Conservation (phyloP, 257 asterid genomes). For the Solanum rostratum region DNA sequence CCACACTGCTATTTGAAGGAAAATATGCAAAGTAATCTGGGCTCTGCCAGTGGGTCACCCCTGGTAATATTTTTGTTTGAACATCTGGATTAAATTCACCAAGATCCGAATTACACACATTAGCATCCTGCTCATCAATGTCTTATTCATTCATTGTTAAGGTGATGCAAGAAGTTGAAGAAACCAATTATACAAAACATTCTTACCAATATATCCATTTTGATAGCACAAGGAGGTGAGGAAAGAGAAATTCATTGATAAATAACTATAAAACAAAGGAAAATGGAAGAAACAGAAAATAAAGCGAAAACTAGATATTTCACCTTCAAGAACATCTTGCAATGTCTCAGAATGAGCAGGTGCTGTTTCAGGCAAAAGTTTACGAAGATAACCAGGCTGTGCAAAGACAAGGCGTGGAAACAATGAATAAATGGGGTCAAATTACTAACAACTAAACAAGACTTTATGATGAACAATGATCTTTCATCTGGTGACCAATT, state of each 20-base stretch:
- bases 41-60: constrained; percentile 98
- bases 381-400: constrained; percentile 92
- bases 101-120: background rate
- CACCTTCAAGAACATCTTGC: constrained; percentile 75
- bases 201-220: background rate
- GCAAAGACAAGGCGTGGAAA: background rate
- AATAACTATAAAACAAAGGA: background rate
- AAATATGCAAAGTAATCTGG: constrained; percentile 80
- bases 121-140: background rate
- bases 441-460: background rate
- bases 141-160: background rate
- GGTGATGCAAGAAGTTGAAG: background rate
- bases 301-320: background rate
- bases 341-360: constrained; percentile 65
- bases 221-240: background rate
- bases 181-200: background rate
- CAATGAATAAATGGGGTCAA: background rate
- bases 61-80: constrained; percentile 68
- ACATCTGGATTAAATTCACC: constrained; percentile 39
- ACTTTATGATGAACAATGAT: background rate
- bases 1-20: constrained; percentile 78
- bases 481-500: background rate
- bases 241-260: background rate
- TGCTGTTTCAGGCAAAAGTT: constrained; percentile 76
- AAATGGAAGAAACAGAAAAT: background rate